A percentile compares a stretch with the other conserved stretches of the same genome.
phyloP scores from a whole-genome alignment of 257 asterid species.

The Avicennia marina region DNA sequence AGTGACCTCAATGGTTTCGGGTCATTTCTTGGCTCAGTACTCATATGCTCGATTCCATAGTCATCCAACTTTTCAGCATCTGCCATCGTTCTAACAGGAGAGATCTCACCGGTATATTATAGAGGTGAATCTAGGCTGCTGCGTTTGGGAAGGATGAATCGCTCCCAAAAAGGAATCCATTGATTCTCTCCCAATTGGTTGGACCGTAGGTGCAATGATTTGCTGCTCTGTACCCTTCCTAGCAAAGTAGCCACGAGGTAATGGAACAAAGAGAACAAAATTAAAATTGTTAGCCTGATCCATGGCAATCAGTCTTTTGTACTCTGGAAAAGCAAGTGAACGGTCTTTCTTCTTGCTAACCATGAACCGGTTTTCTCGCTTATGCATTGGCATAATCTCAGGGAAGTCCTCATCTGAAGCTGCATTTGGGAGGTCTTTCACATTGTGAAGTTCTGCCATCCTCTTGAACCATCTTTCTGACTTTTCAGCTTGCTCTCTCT shows the following conservation, averaged over 20 bases:
- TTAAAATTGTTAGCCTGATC: slow-evolving; percentile 55
- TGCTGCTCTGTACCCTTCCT: slow-evolving; percentile 41
- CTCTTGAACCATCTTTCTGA: slow-evolving; percentile 68
- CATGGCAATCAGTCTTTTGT: slow-evolving; percentile 60
- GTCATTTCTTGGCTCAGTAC: too few species aligned
- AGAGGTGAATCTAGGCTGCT: slow-evolving; percentile 25
- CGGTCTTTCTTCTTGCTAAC: slow-evolving; percentile 75
- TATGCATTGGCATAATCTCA: slow-evolving; percentile 78
- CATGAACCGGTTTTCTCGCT: slow-evolving; percentile 69
- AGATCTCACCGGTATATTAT: slow-evolving; percentile 17
- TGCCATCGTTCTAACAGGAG: slow-evolving; percentile 14
- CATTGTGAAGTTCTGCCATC: slow-evolving; percentile 66
- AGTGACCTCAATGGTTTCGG: too few species aligned
- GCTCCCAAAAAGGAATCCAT: too few species aligned
- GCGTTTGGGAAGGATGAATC: too few species aligned
- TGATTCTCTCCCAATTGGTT: too few species aligned
- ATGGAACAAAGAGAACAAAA: slow-evolving; percentile 88
- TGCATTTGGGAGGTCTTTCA: slow-evolving; percentile 57
- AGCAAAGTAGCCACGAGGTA: slow-evolving; percentile 91
- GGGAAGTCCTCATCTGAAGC: slow-evolving; percentile 77
- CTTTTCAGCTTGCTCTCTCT: slow-evolving; percentile 48
- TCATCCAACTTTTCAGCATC: slow-evolving; percentile 23
- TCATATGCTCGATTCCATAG: slow-evolving; percentile 1
- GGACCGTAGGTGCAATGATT: too few species aligned
- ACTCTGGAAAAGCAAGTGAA: slow-evolving; percentile 65